Evolutionary conservation across 768 basidiomycete genomes (phyloP).

Genomic region (Lentinula aciculospora): DNA sequence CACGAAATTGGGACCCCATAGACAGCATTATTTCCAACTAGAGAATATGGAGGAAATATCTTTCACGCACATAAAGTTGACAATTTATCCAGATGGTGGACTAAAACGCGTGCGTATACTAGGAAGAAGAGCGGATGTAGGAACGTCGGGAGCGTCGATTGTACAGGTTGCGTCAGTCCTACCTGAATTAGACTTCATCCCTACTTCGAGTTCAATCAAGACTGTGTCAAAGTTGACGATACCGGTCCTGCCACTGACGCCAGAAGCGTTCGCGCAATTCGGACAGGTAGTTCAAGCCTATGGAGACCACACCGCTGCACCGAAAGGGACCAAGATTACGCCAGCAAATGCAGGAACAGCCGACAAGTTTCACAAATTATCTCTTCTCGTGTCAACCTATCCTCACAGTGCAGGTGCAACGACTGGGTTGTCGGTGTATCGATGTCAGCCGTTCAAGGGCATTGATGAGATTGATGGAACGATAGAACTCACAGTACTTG

Average conservation of each 20-base stretch:
- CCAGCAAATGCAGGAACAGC: constrained; percentile 89
- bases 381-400: constrained; percentile 65
- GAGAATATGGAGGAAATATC: constrained; percentile 50
- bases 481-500: constrained; percentile 66
- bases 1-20: constrained; percentile 82
- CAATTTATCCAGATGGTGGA: constrained; percentile 93
- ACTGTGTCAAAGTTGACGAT: constrained; percentile 2
- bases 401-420: constrained; percentile 50
- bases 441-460: constrained; percentile 53
- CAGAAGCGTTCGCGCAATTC: constrained; percentile 82
- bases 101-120: constrained; percentile 86
- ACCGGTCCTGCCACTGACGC: constrained; percentile 67
- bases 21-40: constrained; percentile 85
- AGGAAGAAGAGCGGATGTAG: constrained; percentile 46
- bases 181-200: neutral
- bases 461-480: constrained; percentile 39
- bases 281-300: constrained; percentile 92
- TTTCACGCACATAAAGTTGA: constrained; percentile 83
- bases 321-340: constrained; percentile 67
- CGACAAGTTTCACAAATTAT: constrained; percentile 87
- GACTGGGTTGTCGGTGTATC: constrained; percentile 76
- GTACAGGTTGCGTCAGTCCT: neutral
- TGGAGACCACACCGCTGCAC: constrained; percentile 56
- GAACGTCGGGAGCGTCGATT: neutral
- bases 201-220: constrained; percentile 1